phyloP scores from a whole-genome alignment of 225 moss, liverwort and hornwort genomes.

The Straminergon stramineum region DNA sequence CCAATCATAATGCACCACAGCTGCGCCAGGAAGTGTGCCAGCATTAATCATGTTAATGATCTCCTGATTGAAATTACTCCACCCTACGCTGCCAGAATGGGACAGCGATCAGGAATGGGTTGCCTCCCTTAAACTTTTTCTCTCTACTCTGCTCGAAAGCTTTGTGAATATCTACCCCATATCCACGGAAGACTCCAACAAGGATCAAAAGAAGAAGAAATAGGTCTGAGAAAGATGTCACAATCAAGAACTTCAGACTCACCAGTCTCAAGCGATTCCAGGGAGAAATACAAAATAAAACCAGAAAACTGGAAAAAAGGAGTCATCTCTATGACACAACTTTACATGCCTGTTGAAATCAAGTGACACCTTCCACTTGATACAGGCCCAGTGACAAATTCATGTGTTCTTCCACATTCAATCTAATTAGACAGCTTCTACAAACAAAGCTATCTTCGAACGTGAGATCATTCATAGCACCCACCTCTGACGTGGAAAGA shows the following conservation, averaged over 20 bases:
- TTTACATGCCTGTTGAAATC: conserved; percentile 32
- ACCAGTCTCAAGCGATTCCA: background rate
- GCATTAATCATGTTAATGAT: no score
- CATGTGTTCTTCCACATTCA: conserved; percentile 30
- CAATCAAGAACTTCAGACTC: background rate
- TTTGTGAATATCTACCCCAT: background rate
- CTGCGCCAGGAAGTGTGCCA: no score
- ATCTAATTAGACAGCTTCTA: conserved; percentile 22
- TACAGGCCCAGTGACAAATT: conserved; percentile 26
- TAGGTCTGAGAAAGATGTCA: background rate
- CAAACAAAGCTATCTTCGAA: conserved; percentile 13
- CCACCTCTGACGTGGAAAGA: conserved; percentile 18
- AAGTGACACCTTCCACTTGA: conserved; percentile 10
- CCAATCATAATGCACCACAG: no score
- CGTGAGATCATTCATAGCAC: conserved; percentile 5
- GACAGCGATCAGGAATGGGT: no score
- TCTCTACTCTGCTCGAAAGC: background rate
- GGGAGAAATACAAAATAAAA: background rate
- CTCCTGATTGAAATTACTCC: no score
- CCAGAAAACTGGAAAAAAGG: background rate
- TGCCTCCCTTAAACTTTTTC: no score
- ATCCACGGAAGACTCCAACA: background rate
- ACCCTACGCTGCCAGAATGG: no score
- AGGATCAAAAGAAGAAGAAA: background rate
- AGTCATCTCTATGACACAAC: conserved; percentile 33